Base-by-base conservation (phyloP, 2,329 filamentous ascomycete species). In the Neospermospora avenae region DNA sequence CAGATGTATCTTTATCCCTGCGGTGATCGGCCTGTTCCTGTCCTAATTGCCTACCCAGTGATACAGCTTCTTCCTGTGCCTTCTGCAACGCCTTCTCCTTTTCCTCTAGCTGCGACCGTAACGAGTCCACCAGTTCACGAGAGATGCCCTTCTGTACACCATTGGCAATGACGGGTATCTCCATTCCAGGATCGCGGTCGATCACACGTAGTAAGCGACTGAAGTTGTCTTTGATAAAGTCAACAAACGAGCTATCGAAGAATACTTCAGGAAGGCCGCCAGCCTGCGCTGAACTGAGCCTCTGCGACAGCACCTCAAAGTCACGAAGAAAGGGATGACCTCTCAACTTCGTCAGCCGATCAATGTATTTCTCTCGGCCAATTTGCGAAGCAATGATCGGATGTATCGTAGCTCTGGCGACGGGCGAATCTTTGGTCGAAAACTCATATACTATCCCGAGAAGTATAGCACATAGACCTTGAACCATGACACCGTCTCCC, bases 191-290 rank as follows among this genome's bases (percentile, higher is more conserved):
- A 63, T 96, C 91, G 62, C 93, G 87, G 74, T 99, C 95, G 68
- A 99, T 90, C 14, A 91, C 90, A 63, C 91, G 85, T 41, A 88
- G 78, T 60, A 97, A 77, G 8, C 93, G 88, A 69, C 90, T 93
- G 72, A 96, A 98, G 71, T 96, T 96, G 70, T 98, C 93, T 71
- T 97, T 97, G 69, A 97, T 84, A 69, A 98, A 96, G 62, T 97
- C 90, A 58, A 99, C 86, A 74, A 97, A 98, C 0, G 84, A 84
- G 49, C 84, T 81, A 67, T 96, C 92, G 65, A 98, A 95, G 72
- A 86, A 96, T 0, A 96, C 89, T 54, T 93, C 87, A 0, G 92
- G 89, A 7, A 93, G 73, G 67, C 75, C 83, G 73, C 80, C 78
- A 57, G 78, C 68, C 74, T 82, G 51, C 68, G 77, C 64, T 70